Conservation (phyloP, 768 basidiomycete species). For the Clavaria fumosa region DNA sequence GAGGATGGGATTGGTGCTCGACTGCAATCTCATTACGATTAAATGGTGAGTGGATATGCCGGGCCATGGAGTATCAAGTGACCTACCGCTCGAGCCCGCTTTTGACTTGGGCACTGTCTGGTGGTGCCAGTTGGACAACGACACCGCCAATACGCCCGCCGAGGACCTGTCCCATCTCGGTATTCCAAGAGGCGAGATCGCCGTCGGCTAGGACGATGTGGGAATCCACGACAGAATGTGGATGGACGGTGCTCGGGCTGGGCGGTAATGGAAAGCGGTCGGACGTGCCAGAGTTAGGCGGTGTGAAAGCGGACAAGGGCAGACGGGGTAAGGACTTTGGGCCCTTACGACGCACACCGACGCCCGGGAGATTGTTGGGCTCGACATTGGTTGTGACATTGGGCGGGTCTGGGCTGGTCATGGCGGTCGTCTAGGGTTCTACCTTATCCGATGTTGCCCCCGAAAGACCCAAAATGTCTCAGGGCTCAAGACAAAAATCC, state of each 20-base stretch:
- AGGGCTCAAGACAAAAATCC: too few species aligned
- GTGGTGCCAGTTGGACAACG: slow-evolving; percentile 36
- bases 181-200: slow-evolving; percentile 35
- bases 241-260: slow-evolving; percentile 52
- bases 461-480: too few species aligned
- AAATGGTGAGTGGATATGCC: slow-evolving; percentile 9
- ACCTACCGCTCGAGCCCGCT: slow-evolving; percentile 33
- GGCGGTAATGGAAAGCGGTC: slow-evolving; percentile 56
- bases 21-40: slow-evolving; percentile 10
- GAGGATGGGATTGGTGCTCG: slow-evolving; percentile 25
- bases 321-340: slow-evolving; percentile 54
- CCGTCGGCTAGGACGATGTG: slow-evolving; percentile 34
- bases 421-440: background rate
- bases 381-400: too few species aligned
- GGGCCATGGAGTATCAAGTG: background rate
- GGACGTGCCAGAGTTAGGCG: slow-evolving; percentile 49
- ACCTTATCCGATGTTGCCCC: background rate
- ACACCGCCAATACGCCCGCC: slow-evolving; percentile 34
- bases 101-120: slow-evolving; percentile 22
- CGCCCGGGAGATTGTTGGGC: too few species aligned
- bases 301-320: slow-evolving; percentile 60
- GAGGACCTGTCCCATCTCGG: slow-evolving; percentile 31
- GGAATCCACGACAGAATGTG: slow-evolving; percentile 50
- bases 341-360: slow-evolving; percentile 40
- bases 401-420: too few species aligned